Conservation (phyloP, 176 grass and related monocot species). For the Zoysia pacifica region DNA sequence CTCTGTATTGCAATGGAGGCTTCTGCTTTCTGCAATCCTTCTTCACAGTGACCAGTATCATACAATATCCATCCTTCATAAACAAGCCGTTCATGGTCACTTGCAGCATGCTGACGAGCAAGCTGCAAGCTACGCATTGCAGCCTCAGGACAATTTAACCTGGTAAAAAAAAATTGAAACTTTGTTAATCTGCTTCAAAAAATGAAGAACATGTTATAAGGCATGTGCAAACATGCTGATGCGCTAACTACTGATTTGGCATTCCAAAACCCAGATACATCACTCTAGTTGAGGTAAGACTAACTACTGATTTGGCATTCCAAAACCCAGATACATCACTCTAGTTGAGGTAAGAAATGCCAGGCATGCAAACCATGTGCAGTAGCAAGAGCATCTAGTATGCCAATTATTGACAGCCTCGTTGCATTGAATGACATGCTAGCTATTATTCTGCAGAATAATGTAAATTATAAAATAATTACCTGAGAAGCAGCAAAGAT, state of each 20-base stretch:
- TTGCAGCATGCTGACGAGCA: constrained; percentile 75
- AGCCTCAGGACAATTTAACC: constrained; percentile 85
- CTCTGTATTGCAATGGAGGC: constrained; percentile 85
- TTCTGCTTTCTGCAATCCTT: constrained; percentile 83
- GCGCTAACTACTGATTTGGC: constrained; percentile 12
- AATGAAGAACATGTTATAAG: constrained; percentile 15
- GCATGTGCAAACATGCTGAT: constrained; percentile 43
- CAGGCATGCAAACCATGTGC: constrained; percentile 38
- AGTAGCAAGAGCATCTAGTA: constrained; percentile 35
- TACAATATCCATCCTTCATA: constrained; percentile 97
- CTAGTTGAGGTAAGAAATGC: constrained; percentile 27
- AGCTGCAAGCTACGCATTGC: constrained; percentile 88
- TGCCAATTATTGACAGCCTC: constrained; percentile 18
- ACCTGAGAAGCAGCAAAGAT: constrained; percentile 99
- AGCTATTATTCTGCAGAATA: constrained; percentile 42
- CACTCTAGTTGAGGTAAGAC: no score
- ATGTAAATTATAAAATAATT: constrained; percentile 37
- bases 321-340: constrained; percentile 28
- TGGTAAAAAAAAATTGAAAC: constrained; percentile 32
- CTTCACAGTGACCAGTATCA: constrained; percentile 87
- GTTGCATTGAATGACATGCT: constrained; percentile 8
- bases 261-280: no score
- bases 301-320: constrained; percentile 31
- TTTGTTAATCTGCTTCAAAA: constrained; percentile 7
- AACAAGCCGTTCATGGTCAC: constrained; percentile 69